phyloP scores from a whole-genome alignment of 768 basidiomycete species.

The Chalciporus piperatus region DNA sequence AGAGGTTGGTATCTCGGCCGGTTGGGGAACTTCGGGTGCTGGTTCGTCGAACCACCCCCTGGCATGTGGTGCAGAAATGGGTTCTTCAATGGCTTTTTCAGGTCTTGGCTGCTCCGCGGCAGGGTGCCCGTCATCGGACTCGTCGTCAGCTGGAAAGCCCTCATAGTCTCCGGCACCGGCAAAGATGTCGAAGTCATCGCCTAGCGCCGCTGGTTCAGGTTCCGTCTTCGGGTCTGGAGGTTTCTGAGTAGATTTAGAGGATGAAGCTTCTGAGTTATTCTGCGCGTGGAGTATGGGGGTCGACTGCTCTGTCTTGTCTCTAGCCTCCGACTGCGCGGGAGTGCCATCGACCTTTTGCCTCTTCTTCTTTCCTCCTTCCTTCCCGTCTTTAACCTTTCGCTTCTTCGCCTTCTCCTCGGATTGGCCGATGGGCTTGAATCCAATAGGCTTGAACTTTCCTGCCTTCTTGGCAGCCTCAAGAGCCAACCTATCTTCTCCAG shows the following conservation, averaged over 20 bases:
- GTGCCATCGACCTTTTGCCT: slow-evolving; percentile 48
- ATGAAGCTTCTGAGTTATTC: background rate
- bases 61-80: slow-evolving; percentile 7
- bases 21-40: slow-evolving; percentile 27
- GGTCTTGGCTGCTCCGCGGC: slow-evolving; percentile 16
- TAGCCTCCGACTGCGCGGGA: slow-evolving; percentile 15
- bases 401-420: slow-evolving; percentile 41
- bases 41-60: slow-evolving; percentile 48
- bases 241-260: slow-evolving; percentile 6
- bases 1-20: background rate
- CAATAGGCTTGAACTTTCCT: slow-evolving; percentile 51
- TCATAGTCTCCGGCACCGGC: slow-evolving; percentile 82
- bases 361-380: slow-evolving; percentile 51
- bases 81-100: slow-evolving; percentile 8
- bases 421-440: slow-evolving; percentile 61
- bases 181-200: slow-evolving; percentile 85
- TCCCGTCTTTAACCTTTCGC: slow-evolving; percentile 44
- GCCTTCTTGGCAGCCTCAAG: slow-evolving; percentile 38
- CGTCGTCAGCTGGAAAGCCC: slow-evolving; percentile 59
- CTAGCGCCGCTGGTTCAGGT: slow-evolving; percentile 26
- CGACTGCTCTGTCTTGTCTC: background rate
- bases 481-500: slow-evolving; percentile 20
- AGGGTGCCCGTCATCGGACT: slow-evolving; percentile 39
- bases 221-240: slow-evolving; percentile 10
- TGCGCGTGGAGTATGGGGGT: background rate